phyloP scores from a whole-genome alignment of 2,329 filamentous ascomycete genomes.

The Paracamarosporium sp. region DNA sequence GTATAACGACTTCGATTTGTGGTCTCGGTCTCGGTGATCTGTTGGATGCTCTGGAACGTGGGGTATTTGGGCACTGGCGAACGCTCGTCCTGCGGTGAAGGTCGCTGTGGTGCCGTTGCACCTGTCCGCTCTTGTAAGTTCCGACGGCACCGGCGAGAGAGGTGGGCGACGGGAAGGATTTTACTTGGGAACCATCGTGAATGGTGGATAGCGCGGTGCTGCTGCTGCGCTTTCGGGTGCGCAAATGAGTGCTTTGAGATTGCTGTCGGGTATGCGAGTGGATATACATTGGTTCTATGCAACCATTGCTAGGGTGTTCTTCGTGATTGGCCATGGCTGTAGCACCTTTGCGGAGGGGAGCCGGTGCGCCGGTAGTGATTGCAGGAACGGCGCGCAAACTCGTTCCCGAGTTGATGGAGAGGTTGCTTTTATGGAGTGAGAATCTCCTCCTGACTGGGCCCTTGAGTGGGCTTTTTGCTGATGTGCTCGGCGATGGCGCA shows the following conservation, averaged over 20 bases:
- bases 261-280: constrained; percentile 20
- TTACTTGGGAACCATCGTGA: constrained; percentile 27
- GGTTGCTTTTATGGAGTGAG: constrained; percentile 28
- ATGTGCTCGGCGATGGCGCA: constrained; percentile 8
- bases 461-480: constrained; percentile 9
- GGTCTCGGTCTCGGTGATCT: constrained; percentile 30
- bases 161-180: constrained; percentile 27
- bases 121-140: constrained; percentile 53
- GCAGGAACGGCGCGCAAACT: constrained; percentile 46
- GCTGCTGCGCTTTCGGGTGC: constrained; percentile 26
- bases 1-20: constrained; percentile 47
- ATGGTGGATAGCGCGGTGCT: constrained; percentile 21
- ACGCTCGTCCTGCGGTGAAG: constrained; percentile 1
- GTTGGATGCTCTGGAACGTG: constrained; percentile 10
- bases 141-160: constrained; percentile 47
- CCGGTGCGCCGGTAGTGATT: constrained; percentile 24
- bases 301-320: constrained; percentile 45
- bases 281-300: constrained; percentile 24
- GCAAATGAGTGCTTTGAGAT: constrained; percentile 20
- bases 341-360: constrained; percentile 27
- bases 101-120: constrained; percentile 47
- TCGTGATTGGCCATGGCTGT: constrained; percentile 49
- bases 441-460: constrained; percentile 20
- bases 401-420: constrained; percentile 33
- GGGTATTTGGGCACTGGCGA: constrained; percentile 14